Evolutionary conservation across 768 basidiomycete species (phyloP).

Genomic region (Serendipita vermifera): DNA sequence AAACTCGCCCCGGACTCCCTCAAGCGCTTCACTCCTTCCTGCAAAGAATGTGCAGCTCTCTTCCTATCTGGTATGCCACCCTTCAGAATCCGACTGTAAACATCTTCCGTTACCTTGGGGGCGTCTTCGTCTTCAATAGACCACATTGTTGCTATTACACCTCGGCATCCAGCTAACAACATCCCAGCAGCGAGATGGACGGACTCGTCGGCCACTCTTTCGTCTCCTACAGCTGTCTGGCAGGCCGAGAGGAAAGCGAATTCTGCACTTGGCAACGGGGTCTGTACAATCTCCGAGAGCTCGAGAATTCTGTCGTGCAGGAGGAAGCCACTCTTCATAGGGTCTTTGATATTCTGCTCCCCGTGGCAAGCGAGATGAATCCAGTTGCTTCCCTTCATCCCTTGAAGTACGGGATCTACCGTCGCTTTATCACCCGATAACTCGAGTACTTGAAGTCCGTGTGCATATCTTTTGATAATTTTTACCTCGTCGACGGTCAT

Average conservation of each 20-base stretch:
- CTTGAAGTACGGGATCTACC: not conserved
- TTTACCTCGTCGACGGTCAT: slow-evolving; percentile 13
- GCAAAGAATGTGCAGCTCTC: not conserved
- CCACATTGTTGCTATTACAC: slow-evolving; percentile 28
- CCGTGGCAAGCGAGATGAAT: slow-evolving; percentile 26
- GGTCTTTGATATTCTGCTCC: slow-evolving; percentile 15
- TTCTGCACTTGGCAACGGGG: slow-evolving; percentile 14
- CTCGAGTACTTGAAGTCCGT: not conserved
- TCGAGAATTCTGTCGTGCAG: slow-evolving; percentile 18
- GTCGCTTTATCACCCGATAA: not conserved
- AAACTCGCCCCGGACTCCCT: not conserved
- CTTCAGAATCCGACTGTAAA: slow-evolving; percentile 13
- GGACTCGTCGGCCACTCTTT: slow-evolving; percentile 20
- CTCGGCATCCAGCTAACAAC: slow-evolving; percentile 23
- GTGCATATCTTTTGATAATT: not conserved
- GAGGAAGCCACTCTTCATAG: slow-evolving; percentile 21
- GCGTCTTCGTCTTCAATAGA: slow-evolving; percentile 22
- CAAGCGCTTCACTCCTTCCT: not conserved
- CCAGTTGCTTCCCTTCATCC: slow-evolving; percentile 16
- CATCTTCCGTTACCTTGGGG: slow-evolving; percentile 10
- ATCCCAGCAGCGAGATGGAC: slow-evolving; percentile 24
- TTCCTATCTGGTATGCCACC: too few species aligned
- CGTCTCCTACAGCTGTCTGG: slow-evolving; percentile 20
- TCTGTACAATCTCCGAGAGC: slow-evolving; percentile 19
- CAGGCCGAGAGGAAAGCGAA: slow-evolving; percentile 25